Percentiles rank a stretch among this genome's conserved stretches.
phyloP scores from a whole-genome alignment of 345 rosid species.

The Heritiera fomes region DNA sequence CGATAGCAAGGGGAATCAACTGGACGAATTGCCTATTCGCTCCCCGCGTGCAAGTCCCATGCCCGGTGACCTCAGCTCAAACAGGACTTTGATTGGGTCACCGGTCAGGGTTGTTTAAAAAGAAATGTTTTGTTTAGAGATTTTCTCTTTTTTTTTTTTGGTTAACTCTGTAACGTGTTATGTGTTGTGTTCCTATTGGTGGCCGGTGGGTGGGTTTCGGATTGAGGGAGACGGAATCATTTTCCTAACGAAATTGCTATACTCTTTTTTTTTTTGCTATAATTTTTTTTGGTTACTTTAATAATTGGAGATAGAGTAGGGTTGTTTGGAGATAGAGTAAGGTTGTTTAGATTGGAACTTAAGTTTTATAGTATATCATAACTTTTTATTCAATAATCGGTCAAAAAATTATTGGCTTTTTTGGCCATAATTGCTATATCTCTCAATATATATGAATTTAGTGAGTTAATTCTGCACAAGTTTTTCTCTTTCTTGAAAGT shows the following conservation, averaged over 20 bases:
- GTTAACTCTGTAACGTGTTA: background rate
- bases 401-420: too few relatives aligned
- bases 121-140: background rate
- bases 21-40: constrained; percentile 59
- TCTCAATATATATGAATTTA: too few relatives aligned
- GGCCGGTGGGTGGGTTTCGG: background rate
- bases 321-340: too few relatives aligned
- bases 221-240: background rate
- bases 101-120: background rate
- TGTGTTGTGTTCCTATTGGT: constrained; percentile 11
- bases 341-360: too few relatives aligned
- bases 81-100: background rate
- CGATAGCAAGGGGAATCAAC: constrained; percentile 62
- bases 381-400: too few relatives aligned
- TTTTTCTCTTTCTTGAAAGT: background rate
- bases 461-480: background rate
- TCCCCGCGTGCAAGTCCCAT: constrained; percentile 88
- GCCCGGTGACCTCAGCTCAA: constrained; percentile 23
- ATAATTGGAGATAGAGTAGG: too few relatives aligned
- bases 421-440: too few relatives aligned
- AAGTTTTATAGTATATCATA: too few relatives aligned
- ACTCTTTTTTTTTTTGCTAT: too few relatives aligned
- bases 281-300: too few relatives aligned
- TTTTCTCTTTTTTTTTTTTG: background rate
- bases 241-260: background rate